phyloP scores from a whole-genome alignment of 257 asterid species.

The Sherardia arvensis region DNA sequence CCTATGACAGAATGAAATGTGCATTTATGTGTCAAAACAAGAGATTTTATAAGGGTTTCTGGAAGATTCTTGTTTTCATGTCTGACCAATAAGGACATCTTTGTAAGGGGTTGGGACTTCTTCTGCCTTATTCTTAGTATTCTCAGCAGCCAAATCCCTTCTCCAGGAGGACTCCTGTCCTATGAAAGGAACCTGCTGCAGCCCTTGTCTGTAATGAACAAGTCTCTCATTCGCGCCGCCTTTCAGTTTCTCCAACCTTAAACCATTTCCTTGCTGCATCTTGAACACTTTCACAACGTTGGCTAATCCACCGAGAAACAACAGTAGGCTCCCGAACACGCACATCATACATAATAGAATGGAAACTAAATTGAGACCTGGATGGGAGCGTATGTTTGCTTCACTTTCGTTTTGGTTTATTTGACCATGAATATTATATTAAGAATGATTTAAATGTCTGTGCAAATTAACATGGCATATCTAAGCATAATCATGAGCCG shows the following conservation, averaged over 20 bases:
- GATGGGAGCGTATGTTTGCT: no score
- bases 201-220: constrained; percentile 35
- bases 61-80: constrained; percentile 16
- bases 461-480: no score
- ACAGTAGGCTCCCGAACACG: constrained; percentile 48
- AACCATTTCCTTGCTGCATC: constrained; percentile 51
- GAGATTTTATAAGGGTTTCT: not conserved
- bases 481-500: no score
- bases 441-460: no score
- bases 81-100: constrained; percentile 47
- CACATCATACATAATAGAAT: no score
- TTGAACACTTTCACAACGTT: constrained; percentile 77
- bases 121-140: constrained; percentile 1
- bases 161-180: constrained; percentile 21
- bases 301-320: constrained; percentile 55
- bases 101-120: constrained; percentile 47
- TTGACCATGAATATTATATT: no score
- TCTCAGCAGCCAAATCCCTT: constrained; percentile 12
- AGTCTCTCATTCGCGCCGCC: constrained; percentile 73
- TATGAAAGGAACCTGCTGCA: constrained; percentile 40
- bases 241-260: constrained; percentile 69
- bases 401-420: no score
- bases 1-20: no score
- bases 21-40: no score
- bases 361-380: no score